Evolutionary conservation across 179 eudicot species (phyloP).

Genomic region (Silene coronaria): DNA sequence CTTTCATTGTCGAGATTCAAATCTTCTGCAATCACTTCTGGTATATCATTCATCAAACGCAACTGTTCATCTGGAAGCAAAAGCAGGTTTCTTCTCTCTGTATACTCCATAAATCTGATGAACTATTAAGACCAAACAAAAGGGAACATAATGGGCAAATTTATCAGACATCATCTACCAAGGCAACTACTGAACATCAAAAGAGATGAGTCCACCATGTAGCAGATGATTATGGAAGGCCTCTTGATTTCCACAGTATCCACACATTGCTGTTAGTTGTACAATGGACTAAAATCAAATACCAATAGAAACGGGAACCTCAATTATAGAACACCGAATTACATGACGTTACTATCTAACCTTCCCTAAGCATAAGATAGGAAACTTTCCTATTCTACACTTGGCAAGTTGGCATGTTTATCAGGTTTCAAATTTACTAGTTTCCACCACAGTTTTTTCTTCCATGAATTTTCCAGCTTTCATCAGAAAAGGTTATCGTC

Average conservation of each 20-base stretch:
- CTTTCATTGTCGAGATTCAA: conserved; percentile 12
- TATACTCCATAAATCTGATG: conserved; percentile 21
- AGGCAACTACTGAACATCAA: not conserved
- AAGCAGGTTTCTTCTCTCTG: conserved; percentile 30
- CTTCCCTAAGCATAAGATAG: not conserved
- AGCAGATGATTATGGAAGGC: not conserved
- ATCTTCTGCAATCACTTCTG: conserved; percentile 30
- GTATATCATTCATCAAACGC: conserved; percentile 28
- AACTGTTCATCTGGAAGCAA: conserved; percentile 23
- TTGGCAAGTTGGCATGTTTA: not conserved
- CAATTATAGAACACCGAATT: not conserved
- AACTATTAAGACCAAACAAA: conserved; percentile 21
- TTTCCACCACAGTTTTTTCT: not conserved
- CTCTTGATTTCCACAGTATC: conserved; percentile 4
- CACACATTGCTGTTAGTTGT: not conserved
- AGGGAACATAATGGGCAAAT: not conserved
- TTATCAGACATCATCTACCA: not conserved
- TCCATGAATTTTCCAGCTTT: not conserved
- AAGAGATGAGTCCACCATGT: conserved; percentile 1
- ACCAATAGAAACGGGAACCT: not conserved
- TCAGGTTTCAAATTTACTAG: not conserved
- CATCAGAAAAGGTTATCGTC: not conserved
- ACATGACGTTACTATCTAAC: not conserved
- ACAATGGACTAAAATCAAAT: not conserved
- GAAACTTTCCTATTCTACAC: not conserved